A percentile compares a stretch with the other conserved stretches of the same genome.
Evolutionary conservation across 2,329 filamentous ascomycete genomes (phyloP).

Genomic region (Ophiosphaerella korrae): DNA sequence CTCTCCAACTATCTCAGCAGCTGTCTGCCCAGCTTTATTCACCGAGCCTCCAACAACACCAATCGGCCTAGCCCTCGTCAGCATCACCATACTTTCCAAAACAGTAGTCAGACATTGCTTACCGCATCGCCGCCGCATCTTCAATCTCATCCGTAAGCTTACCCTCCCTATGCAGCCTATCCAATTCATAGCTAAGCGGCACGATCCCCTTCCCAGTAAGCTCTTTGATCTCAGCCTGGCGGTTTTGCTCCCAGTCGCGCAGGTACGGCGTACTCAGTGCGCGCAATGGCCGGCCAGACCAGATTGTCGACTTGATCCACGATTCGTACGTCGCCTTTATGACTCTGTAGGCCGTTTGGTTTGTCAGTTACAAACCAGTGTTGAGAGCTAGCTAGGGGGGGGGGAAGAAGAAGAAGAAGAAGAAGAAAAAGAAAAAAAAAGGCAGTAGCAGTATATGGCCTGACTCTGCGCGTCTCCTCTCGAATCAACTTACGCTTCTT

Average conservation of each 20-base stretch:
- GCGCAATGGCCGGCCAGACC: constrained; percentile 31
- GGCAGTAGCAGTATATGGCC: too few relatives aligned
- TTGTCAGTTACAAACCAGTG: background rate
- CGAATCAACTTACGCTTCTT: constrained; percentile 18
- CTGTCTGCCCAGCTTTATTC: constrained; percentile 28
- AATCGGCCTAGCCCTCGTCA: constrained; percentile 20
- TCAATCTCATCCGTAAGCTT: constrained; percentile 38
- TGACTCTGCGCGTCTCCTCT: too few relatives aligned
- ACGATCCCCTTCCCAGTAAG: constrained; percentile 27
- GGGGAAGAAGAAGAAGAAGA: too few relatives aligned
- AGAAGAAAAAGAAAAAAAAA: too few relatives aligned
- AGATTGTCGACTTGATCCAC: constrained; percentile 27
- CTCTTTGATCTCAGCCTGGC: constrained; percentile 31
- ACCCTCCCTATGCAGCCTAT: constrained; percentile 30
- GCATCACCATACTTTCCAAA: background rate
- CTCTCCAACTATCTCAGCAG: constrained; percentile 30
- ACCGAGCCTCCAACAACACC: constrained; percentile 33
- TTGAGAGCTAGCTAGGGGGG: too few relatives aligned
- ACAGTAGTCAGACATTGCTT: background rate
- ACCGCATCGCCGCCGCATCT: constrained; percentile 30
- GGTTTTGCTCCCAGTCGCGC: constrained; percentile 32
- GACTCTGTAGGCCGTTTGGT: constrained; percentile 9
- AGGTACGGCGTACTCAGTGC: constrained; percentile 30
- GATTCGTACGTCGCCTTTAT: constrained; percentile 28
- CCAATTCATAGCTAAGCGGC: constrained; percentile 28